Evolutionary conservation across 2,329 filamentous ascomycete species (phyloP), one percentile per base, ranked within the genome.

Genomic region (Hortaea werneckii): DNA sequence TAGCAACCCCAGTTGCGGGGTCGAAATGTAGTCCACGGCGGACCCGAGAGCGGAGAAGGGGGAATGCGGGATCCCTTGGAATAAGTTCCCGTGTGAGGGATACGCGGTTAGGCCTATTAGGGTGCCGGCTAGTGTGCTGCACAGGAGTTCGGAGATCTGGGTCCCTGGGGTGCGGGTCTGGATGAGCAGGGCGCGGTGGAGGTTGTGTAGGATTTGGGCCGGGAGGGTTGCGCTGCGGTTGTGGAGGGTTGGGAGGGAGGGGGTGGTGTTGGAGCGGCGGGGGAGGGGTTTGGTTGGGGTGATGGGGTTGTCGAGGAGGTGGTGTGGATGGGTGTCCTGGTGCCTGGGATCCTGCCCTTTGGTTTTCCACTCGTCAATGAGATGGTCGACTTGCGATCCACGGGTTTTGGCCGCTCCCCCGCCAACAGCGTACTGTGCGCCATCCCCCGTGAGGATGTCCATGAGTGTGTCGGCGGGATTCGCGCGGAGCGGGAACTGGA

Each of bases 361-460:
- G 3, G 32, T 41, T 12, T 54, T 52, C 75, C 75, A 79, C 53
- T 74, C 57, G 0, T 68, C 61, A 26, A 78, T 76, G 27, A 79
- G 63, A 6, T 65, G 55, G n/a, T 73, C 65, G 29, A 73, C 66
- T 35, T 76, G 70, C 2, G 20, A 20, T 20, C 20, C 20, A 20
- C 20, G 20, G 4, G 71, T 72, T 0, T 54, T 56, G 3, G 49
- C 53, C 50, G 76, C 51, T 1, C 44, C 40, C 6, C 39, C 39
- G 8, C 50, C 49, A 5, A 50, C 38, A 6, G 51, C 75, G 60
- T 79, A 78, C 9, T 65, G 57, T 10, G 68, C 63, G 0, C 76
- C 76, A 50, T 78, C 75, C 3, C 77, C 77, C 0, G 75, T 76
- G 53, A 80, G 74, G 51, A 80, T 79, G 44, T 81, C 77, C n/a